Conservation (phyloP, 1,284 basidiomycete genomes). For the Abortiporus biennis region DNA sequence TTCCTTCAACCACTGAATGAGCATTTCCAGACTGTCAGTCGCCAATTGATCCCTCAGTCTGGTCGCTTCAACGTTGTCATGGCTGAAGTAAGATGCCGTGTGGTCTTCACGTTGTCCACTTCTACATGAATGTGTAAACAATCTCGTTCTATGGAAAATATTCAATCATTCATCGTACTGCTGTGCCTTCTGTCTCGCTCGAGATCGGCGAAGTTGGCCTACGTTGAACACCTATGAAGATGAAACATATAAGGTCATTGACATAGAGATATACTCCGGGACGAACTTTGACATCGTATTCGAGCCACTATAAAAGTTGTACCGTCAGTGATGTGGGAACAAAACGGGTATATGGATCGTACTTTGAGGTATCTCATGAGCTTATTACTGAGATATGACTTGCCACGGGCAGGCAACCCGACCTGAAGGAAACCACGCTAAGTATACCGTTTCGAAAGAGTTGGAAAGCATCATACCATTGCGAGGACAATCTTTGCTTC, state of each 20-base stretch:
- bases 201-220: constrained; percentile 87
- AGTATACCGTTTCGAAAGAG: constrained; percentile 24
- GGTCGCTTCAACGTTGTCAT: constrained; percentile 77
- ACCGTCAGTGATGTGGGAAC: too few relatives aligned
- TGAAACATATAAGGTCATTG: constrained; percentile 8
- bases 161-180: constrained; percentile 36
- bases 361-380: constrained; percentile 78
- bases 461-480: constrained; percentile 56
- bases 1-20: constrained; percentile 92
- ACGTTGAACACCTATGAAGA: constrained; percentile 87
- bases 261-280: constrained; percentile 5
- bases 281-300: constrained; percentile 89
- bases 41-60: constrained; percentile 81
- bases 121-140: constrained; percentile 29
- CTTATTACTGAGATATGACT: constrained; percentile 83
- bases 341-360: too few relatives aligned
- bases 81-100: constrained; percentile 88
- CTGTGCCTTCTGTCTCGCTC: constrained; percentile 74
- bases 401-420: constrained; percentile 78
- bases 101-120: constrained; percentile 87
- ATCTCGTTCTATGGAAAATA: background rate
- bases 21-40: constrained; percentile 88
- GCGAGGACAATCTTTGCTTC: constrained; percentile 98
- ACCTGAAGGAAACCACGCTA: constrained; percentile 42
- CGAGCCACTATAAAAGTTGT: constrained; percentile 83